Evolutionary conservation across 2,329 filamentous ascomycete genomes (phyloP).

Genomic region (Cercospora berteroae): DNA sequence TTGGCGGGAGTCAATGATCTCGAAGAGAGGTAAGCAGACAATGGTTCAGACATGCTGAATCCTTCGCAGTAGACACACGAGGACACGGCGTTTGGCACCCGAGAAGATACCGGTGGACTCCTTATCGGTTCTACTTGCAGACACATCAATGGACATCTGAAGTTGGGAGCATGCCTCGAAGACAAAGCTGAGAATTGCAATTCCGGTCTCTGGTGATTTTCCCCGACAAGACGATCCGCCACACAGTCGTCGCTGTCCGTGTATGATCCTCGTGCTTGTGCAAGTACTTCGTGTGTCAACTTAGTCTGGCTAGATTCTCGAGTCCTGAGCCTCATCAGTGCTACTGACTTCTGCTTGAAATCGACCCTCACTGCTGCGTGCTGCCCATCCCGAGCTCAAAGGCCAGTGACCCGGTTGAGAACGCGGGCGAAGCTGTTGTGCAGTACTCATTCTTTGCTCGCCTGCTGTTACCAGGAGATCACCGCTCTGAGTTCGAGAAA

Average conservation of each 20-base stretch:
- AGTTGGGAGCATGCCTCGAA: neutral
- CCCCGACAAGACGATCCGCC: too few relatives aligned
- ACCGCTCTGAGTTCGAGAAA: neutral
- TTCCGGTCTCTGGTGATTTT: too few relatives aligned
- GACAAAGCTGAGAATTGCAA: neutral
- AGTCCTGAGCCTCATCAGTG: neutral
- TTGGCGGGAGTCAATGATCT: neutral
- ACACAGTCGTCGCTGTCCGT: neutral
- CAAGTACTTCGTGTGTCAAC: neutral
- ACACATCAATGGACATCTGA: neutral
- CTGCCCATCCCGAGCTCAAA: neutral
- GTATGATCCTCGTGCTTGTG: neutral
- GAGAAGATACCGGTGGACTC: neutral
- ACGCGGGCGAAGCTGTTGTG: neutral
- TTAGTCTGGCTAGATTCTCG: neutral
- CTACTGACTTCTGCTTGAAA: neutral
- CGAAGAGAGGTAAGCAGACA: neutral
- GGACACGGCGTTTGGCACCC: neutral
- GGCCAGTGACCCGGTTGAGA: neutral
- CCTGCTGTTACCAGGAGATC: neutral
- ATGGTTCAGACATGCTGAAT: neutral
- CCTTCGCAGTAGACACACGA: too few relatives aligned
- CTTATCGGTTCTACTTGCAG: neutral
- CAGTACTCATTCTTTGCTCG: neutral
- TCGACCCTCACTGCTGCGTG: neutral